These are phyloP conservation scores for Populus pruinosa DNA, from an alignment of 345 rosid genomes.

Conservation along the genomic window DNA sequence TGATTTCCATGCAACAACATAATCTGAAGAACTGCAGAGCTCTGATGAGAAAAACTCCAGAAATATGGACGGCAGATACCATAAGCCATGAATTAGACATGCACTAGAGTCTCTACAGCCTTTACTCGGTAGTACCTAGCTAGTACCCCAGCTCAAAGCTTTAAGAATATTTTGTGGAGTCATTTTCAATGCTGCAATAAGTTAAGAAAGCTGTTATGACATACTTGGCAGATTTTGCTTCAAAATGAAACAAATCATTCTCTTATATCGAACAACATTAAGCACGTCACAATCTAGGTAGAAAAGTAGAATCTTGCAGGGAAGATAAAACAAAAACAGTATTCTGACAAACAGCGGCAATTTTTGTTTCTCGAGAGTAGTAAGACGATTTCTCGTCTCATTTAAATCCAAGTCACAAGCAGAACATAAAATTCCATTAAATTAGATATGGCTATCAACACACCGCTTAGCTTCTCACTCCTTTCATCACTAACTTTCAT, in stretches of 20 bases:
- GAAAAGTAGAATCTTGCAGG: neutral
- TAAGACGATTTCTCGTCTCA: neutral
- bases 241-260: no score
- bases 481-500: constrained; percentile 14
- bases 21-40: no score
- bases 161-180: neutral
- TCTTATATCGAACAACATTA: neutral
- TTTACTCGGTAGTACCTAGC: neutral
- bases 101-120: neutral
- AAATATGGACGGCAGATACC: neutral
- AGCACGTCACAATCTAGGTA: neutral
- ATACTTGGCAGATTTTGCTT: no score
- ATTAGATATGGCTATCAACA: constrained; percentile 18
- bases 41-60: neutral
- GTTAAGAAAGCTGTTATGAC: neutral
- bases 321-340: no score
- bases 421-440: neutral
- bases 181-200: neutral
- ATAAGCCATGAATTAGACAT: neutral
- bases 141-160: neutral
- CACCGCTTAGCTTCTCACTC: neutral
- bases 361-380: no score
- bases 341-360: no score
- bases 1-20: no score
- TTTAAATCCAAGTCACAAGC: no score